Conservation (phyloP, 257 asterid genomes). For the Solanum ossicruentum region DNA sequence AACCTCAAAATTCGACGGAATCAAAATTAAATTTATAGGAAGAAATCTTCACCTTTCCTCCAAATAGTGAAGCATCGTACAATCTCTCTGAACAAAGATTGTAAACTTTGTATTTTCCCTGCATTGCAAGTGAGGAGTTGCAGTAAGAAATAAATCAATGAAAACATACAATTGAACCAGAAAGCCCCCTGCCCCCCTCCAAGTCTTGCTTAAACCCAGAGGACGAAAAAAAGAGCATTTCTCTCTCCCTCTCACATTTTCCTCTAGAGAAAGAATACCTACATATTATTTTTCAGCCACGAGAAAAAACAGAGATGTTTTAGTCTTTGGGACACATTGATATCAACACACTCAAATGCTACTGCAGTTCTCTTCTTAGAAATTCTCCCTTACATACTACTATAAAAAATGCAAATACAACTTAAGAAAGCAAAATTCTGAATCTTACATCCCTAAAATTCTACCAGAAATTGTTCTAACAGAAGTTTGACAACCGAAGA, state of each 20-base stretch:
- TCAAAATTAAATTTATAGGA: background rate
- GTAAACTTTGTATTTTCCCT: slow-evolving; percentile 94
- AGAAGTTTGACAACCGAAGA: background rate
- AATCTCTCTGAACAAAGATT: slow-evolving; percentile 97
- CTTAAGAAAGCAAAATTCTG: background rate
- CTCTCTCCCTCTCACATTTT: background rate
- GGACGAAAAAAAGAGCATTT: background rate
- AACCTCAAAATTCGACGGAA: background rate
- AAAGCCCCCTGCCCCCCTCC: background rate
- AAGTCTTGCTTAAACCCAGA: background rate
- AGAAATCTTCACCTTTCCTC: slow-evolving; percentile 65
- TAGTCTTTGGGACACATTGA: slow-evolving; percentile 25
- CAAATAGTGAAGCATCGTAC: slow-evolving; percentile 87
- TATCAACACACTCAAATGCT: background rate
- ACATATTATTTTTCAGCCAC: background rate
- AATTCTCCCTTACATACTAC: background rate
- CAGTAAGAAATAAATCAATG: background rate
- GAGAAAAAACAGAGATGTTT: background rate
- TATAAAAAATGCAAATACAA: background rate
- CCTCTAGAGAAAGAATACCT: background rate
- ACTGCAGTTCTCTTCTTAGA: background rate
- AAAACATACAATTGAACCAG: background rate
- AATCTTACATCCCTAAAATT: background rate
- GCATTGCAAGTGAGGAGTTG: slow-evolving; percentile 10
- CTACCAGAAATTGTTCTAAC: background rate